These are phyloP conservation scores for Erodium trifolium DNA, from an alignment of 441 rosid species.

Conservation along the genomic window DNA sequence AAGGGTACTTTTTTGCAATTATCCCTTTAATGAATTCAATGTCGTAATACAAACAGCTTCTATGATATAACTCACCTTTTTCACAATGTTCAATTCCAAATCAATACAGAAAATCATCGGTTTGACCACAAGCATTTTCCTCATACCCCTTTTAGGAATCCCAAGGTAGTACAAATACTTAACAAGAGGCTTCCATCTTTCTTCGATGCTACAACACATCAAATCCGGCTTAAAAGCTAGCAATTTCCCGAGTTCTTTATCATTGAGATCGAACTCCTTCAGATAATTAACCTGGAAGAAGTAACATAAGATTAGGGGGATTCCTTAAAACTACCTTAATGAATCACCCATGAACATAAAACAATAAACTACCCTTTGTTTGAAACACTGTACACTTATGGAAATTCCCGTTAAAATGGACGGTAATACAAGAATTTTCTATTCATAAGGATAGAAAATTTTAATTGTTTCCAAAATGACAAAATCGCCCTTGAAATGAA, in stretches of 20 bases:
- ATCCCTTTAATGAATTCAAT: neutral
- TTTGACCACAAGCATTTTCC: constrained; percentile 69
- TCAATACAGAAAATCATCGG: constrained; percentile 76
- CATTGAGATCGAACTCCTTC: constrained; percentile 76
- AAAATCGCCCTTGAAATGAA: too few species aligned
- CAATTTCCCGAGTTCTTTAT: constrained; percentile 63
- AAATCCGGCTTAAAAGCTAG: constrained; percentile 79
- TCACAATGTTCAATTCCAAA: constrained; percentile 57
- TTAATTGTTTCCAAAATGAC: too few species aligned
- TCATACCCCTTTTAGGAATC: constrained; percentile 73
- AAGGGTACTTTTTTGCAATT: too few species aligned
- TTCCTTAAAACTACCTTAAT: too few species aligned
- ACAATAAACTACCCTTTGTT: too few species aligned
- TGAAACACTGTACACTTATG: too few species aligned
- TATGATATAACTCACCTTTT: constrained; percentile 40
- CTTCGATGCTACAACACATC: constrained; percentile 76
- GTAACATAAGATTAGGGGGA: neutral
- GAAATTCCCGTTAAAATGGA: too few species aligned
- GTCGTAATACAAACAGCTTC: constrained; percentile 1
- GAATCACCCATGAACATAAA: too few species aligned
- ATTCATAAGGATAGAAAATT: too few species aligned
- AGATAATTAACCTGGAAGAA: constrained; percentile 55
- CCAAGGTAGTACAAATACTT: constrained; percentile 82
- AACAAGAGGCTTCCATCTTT: constrained; percentile 79
- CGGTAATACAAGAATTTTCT: too few species aligned